Evolutionary conservation across 2,329 filamentous ascomycete species (phyloP).

Genomic region (Ampelomyces quisqualis): DNA sequence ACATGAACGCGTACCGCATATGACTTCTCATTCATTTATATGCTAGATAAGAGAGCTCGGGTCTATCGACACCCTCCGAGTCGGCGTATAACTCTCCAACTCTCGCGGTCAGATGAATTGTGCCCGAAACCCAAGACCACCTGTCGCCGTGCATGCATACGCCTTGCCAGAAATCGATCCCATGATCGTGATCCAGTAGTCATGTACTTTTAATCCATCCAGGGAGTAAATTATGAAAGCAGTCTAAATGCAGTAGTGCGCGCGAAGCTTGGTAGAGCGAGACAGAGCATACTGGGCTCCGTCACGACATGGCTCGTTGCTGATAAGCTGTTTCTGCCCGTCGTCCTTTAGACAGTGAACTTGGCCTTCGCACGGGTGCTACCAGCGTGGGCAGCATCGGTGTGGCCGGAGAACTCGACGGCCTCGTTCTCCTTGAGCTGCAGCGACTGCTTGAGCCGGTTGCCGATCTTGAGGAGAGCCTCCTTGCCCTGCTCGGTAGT

Average conservation of each 20-base stretch:
- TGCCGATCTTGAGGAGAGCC: conserved; percentile 79
- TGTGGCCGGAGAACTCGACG: conserved; percentile 96
- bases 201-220: conserved; percentile 30
- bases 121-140: conserved; percentile 34
- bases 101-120: conserved; percentile 30
- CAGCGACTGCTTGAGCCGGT: conserved; percentile 88
- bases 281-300: neutral
- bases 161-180: conserved; percentile 42
- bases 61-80: conserved; percentile 29
- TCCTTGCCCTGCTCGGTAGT: conserved; percentile 80
- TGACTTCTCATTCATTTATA: conserved; percentile 25
- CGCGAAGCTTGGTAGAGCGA: conserved; percentile 1
- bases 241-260: conserved; percentile 11
- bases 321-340: conserved; percentile 4
- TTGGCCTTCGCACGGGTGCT: conserved; percentile 97
- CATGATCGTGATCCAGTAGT: conserved; percentile 29
- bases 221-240: conserved; percentile 24
- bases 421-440: conserved; percentile 72
- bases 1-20: no score
- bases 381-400: conserved; percentile 86
- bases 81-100: conserved; percentile 30
- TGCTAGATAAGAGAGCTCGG: conserved; percentile 28
- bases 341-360: conserved; percentile 67
- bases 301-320: neutral
- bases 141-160: conserved; percentile 42